Evolutionary conservation across 2,329 filamentous ascomycete genomes (phyloP).

Genomic region (Aureobasidium uvarum): DNA sequence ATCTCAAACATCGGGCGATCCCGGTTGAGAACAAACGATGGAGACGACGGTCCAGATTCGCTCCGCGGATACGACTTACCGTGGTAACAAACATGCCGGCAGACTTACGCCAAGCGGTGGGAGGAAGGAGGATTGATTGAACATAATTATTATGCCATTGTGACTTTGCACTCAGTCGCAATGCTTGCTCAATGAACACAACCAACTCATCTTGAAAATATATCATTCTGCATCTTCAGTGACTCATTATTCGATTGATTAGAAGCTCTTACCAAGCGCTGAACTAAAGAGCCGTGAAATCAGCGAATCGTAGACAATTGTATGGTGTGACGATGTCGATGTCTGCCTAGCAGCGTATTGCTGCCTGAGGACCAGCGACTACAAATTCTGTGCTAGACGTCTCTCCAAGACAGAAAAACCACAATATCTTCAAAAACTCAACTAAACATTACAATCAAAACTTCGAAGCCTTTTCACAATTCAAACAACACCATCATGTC

Average conservation of each 20-base stretch:
- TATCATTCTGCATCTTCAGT: background rate
- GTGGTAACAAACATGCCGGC: background rate
- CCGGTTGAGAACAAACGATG: background rate
- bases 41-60: background rate
- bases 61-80: background rate
- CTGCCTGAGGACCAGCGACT: slow-evolving; percentile 17
- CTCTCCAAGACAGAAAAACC: background rate
- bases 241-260: background rate
- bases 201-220: background rate
- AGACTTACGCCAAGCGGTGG: background rate
- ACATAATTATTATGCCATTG: background rate
- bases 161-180: background rate
- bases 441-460: background rate
- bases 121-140: background rate
- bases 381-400: slow-evolving; percentile 12
- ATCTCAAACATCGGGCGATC: background rate
- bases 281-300: too few species aligned
- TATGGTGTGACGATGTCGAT: background rate
- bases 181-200: background rate
- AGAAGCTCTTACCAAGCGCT: background rate
- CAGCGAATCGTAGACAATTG: background rate
- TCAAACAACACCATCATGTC: slow-evolving; percentile 46
- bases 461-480: too few species aligned
- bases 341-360: slow-evolving; percentile 5
- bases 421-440: background rate